Evolutionary conservation across 345 rosid species (phyloP).

Genomic region (Eucalyptus cloeziana): DNA sequence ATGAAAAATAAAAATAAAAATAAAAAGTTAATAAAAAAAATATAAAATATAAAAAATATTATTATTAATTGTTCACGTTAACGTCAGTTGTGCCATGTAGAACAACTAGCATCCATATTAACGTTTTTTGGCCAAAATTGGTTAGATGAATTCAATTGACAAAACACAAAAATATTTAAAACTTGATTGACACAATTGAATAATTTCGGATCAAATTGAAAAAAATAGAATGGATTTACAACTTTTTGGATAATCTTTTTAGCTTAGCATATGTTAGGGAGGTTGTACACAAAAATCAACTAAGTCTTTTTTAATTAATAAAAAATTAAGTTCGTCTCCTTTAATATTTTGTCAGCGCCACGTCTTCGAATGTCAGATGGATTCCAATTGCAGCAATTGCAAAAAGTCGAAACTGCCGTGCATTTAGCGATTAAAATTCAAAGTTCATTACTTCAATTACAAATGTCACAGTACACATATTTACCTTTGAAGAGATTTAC

Average conservation of each 20-base stretch:
- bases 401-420: background rate
- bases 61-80: no score
- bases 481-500: background rate
- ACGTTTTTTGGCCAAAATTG: no score
- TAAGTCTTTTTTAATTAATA: background rate
- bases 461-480: background rate
- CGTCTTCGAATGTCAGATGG: background rate
- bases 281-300: background rate
- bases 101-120: accelerated
- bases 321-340: background rate
- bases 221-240: no score
- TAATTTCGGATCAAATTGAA: no score
- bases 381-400: background rate
- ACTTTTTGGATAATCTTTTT: no score
- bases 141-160: no score
- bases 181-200: no score
- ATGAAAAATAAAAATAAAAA: accelerated
- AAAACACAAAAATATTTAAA: no score
- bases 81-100: accelerated
- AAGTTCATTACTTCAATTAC: background rate
- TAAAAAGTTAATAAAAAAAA: no score
- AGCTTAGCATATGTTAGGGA: background rate
- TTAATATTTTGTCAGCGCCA: background rate
- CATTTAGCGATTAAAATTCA: background rate
- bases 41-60: no score